A percentile compares a stretch with the other conserved stretches of the same genome.
phyloP scores from a whole-genome alignment of 2,329 filamentous ascomycete genomes.

The Furcasterigmium furcatum region DNA sequence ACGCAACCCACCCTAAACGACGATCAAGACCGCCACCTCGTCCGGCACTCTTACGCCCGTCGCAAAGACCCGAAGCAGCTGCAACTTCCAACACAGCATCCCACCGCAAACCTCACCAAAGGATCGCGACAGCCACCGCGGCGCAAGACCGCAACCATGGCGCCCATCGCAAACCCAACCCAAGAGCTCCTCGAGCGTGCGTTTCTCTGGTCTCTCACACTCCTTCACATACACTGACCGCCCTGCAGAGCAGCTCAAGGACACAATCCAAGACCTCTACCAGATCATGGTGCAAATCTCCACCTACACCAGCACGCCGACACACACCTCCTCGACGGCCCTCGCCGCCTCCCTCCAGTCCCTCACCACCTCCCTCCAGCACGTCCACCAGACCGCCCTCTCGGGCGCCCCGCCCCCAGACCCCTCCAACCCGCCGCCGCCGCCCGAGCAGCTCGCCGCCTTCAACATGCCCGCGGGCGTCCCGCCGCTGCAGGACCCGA shows the following conservation, averaged over 20 bases:
- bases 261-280: constrained; percentile 62
- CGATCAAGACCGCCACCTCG: no score
- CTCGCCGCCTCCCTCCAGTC: constrained; percentile 26
- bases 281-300: constrained; percentile 61
- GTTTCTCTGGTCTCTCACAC: constrained; percentile 1
- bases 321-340: constrained; percentile 3
- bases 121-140: not conserved
- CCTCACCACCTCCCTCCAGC: constrained; percentile 33
- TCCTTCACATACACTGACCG: not conserved
- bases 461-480: constrained; percentile 49
- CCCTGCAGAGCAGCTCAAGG: constrained; percentile 51
- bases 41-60: no score
- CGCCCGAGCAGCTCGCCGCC: constrained; percentile 9
- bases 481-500: constrained; percentile 42
- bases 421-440: constrained; percentile 4
- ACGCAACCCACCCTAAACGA: no score
- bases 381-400: constrained; percentile 35
- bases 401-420: constrained; percentile 15
- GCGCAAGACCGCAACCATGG: constrained; percentile 26
- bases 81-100: not conserved
- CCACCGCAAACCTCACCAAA: no score
- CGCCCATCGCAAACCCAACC: constrained; percentile 34
- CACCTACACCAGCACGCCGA: constrained; percentile 49
- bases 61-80: not conserved
- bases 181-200: constrained; percentile 36